A percentile compares a stretch with the other conserved stretches of the same genome.
phyloP scores from a whole-genome alignment of 768 basidiomycete genomes.

The Daedaleopsis sinensis region DNA sequence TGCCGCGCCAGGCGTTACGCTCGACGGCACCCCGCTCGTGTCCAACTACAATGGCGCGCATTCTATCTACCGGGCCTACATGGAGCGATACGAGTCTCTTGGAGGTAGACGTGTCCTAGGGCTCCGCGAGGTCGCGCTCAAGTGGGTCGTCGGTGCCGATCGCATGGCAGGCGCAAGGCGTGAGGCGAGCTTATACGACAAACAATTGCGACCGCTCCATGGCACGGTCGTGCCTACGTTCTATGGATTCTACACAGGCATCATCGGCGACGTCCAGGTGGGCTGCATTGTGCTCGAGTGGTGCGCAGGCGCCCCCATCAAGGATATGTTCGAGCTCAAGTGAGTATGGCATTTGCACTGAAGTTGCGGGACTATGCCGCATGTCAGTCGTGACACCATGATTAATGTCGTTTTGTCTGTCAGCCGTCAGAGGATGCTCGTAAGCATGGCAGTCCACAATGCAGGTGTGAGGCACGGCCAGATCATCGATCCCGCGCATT shows the following conservation, averaged over 20 bases:
- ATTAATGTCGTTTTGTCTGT: not conserved
- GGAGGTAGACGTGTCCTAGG: not conserved
- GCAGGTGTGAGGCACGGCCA: constrained; percentile 41
- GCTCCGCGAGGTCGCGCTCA: constrained; percentile 19
- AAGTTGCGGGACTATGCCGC: not conserved
- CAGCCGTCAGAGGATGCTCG: constrained; percentile 38
- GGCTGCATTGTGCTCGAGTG: constrained; percentile 45
- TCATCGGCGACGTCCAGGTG: constrained; percentile 28
- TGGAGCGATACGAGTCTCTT: not conserved
- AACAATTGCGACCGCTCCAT: constrained; percentile 37
- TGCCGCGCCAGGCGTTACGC: not conserved
- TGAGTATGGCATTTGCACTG: constrained; percentile 5
- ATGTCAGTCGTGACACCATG: too few species aligned
- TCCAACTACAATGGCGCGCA: constrained; percentile 15
- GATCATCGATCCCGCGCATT: constrained; percentile 29
- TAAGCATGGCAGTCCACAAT: constrained; percentile 38
- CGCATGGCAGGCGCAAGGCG: constrained; percentile 29
- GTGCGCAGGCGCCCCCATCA: constrained; percentile 28
- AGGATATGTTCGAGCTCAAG: constrained; percentile 17
- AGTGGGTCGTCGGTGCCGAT: constrained; percentile 17
- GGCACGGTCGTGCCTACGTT: constrained; percentile 42
- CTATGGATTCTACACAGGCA: constrained; percentile 41
- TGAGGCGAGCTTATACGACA: constrained; percentile 41
- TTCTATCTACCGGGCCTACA: constrained; percentile 14
- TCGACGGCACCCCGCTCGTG: constrained; percentile 4